Base-by-base conservation (phyloP, 768 basidiomycete species). In the Boletus rufocinnamomeus region DNA sequence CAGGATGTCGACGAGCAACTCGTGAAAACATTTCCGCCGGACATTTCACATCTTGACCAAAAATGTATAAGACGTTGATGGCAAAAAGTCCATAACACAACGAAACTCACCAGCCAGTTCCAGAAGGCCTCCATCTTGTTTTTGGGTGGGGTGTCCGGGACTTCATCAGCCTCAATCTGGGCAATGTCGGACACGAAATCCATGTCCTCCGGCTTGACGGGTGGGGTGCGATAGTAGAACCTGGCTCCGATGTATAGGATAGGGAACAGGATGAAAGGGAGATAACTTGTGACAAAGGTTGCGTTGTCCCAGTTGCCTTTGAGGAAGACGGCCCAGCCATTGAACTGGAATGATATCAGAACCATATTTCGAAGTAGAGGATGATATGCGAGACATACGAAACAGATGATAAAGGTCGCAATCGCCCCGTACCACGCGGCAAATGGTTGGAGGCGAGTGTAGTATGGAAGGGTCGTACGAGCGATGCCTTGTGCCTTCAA, bases 221-320 rank as follows among this genome's bases (percentile, higher is more conserved):
- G 58, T 38, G 74, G 69, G 5, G 23, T 0, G 41, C 61, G 56
- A 44, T 70, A 61, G 69, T 77, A 80, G 41, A 88, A 59, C 66
- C 83, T 84, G 59, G 86, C 82, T 19, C 73, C 79, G 38, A 79
- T 9, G 72, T 90, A 96, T 38, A 96, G 68, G 50, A 94, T 52
- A 21, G 92, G 91, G 84, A 94, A 93, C 34, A 87, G 53, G n/a
- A 68, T 62, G 6, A 85, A 70, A 23, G 88, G 90, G 45, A 94
- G 69, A 72, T 95, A 97, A 71, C 84, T 92, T 25, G 93, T 93
- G 54, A 95, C 79, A 65, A 96, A 95, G n/a, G 72, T 80, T 32
- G 82, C 85, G 5, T 77, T 78, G 28, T 70, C 68, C 91, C 85
- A 88, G 0, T 74, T 60, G 27, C 72, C 76, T 52, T 72, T 74